Conservation (phyloP, 768 basidiomycete genomes). For the Gloeostereum incarnatum region DNA sequence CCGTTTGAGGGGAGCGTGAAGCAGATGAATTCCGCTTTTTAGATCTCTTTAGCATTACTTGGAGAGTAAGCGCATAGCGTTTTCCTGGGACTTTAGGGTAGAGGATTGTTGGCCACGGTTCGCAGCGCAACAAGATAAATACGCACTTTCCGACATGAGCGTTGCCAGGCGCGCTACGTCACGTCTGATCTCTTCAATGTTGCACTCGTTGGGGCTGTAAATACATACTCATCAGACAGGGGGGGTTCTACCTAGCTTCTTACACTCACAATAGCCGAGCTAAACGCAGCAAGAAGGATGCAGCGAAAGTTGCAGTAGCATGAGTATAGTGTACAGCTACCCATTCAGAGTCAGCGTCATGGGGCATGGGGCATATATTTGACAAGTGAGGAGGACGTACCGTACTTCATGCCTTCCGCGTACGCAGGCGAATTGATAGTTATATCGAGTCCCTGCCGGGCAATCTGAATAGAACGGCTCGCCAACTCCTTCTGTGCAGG, state of each 20-base stretch:
- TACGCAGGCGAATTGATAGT: constrained; percentile 81
- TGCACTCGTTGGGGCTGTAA: constrained; percentile 74
- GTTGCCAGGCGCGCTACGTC: constrained; percentile 73
- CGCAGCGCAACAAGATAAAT: not conserved
- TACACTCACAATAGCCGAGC: constrained; percentile 74
- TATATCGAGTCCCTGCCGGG: constrained; percentile 72
- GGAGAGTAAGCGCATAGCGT: constrained; percentile 84
- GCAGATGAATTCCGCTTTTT: constrained; percentile 50
- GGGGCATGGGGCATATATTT: too few species aligned
- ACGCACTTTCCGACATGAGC: constrained; percentile 72
- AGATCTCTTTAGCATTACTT: constrained; percentile 78
- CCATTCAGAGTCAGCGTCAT: constrained; percentile 2
- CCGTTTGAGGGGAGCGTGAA: constrained; percentile 51
- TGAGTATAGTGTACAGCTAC: constrained; percentile 87
- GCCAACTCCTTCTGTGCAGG: constrained; percentile 70
- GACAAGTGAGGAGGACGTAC: constrained; percentile 27
- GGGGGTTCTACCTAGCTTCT: not conserved
- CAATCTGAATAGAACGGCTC: constrained; percentile 75
- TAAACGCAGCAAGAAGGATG: constrained; percentile 81
- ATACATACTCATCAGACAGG: constrained; percentile 1
- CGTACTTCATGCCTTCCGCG: constrained; percentile 87
- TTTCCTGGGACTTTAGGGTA: constrained; percentile 86
- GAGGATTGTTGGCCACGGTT: constrained; percentile 2
- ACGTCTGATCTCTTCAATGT: constrained; percentile 61
- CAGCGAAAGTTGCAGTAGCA: constrained; percentile 89